Percentiles rank a stretch among this genome's conserved stretches.
Conservation (phyloP, 495 filamentous ascomycete species). For the Neurospora discreta region DNA sequence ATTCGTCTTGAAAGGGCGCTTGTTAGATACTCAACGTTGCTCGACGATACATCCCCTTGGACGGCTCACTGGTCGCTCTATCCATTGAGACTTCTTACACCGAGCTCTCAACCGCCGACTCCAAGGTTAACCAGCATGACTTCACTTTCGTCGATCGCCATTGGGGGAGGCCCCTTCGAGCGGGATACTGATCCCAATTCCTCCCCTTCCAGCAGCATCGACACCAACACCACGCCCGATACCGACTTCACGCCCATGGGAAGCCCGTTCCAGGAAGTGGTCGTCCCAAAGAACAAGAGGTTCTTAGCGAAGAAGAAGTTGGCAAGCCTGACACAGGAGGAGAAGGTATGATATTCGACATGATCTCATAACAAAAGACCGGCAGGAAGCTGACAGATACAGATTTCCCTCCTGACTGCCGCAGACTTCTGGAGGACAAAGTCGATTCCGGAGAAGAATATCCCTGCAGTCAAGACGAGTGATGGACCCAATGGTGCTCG, state of each 20-base stretch:
- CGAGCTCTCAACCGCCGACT: constrained; percentile 3
- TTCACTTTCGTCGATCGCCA: not conserved
- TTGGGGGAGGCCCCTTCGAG: not conserved
- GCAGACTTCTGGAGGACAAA: constrained; percentile 73
- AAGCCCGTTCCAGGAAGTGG: constrained; percentile 29
- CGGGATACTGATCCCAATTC: constrained; percentile 26
- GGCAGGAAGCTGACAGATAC: constrained; percentile 13
- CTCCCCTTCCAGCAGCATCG: constrained; percentile 29
- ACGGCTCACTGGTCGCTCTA: not conserved
- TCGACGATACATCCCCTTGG: not conserved
- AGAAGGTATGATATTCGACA: constrained; percentile 33
- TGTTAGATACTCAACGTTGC: not conserved
- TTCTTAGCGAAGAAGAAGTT: constrained; percentile 29
- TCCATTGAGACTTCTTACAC: not conserved
- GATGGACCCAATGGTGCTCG: constrained; percentile 75
- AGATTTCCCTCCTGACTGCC: constrained; percentile 52
- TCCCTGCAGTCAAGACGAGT: constrained; percentile 61
- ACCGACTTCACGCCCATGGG: constrained; percentile 41
- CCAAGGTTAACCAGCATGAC: constrained; percentile 7
- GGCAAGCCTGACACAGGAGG: constrained; percentile 37
- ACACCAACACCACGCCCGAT: constrained; percentile 34
- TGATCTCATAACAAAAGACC: not conserved
- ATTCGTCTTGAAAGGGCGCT: not conserved
- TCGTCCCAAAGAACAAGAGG: constrained; percentile 20
- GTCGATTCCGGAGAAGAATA: constrained; percentile 52